These are phyloP conservation scores for Endoconidiophora laricicola DNA, from an alignment of 2,329 filamentous ascomycete species.

Conservation along the genomic window DNA sequence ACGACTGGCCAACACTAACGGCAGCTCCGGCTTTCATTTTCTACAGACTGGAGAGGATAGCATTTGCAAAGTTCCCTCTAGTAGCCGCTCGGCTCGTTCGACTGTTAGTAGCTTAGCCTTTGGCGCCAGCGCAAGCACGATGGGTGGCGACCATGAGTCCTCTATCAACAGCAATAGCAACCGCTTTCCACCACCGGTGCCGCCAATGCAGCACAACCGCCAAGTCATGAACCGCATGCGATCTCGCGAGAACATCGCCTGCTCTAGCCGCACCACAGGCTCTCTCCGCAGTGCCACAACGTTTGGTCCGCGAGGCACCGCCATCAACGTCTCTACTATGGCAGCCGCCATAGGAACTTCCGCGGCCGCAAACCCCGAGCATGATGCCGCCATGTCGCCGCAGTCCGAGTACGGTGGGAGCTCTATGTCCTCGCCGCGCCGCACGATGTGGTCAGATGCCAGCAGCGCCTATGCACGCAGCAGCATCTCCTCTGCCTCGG, in stretches of 20 bases:
- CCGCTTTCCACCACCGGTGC: no score
- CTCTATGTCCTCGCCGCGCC: neutral
- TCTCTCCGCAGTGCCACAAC: conserved; percentile 13
- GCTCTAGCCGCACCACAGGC: conserved; percentile 3
- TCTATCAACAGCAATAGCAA: neutral
- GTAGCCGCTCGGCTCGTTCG: conserved; percentile 16
- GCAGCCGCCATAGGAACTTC: neutral
- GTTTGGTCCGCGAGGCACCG: conserved; percentile 3
- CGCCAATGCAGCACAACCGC: neutral
- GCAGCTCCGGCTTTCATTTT: neutral
- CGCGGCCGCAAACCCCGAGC: conserved; percentile 10
- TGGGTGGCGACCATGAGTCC: neutral
- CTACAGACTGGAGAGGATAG: no score
- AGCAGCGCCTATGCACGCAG: conserved; percentile 13
- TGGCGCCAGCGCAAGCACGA: conserved; percentile 5
- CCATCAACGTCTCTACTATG: neutral
- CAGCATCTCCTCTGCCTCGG: conserved; percentile 7
- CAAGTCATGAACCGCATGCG: conserved; percentile 9
- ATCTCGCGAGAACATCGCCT: conserved; percentile 13
- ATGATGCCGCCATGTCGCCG: conserved; percentile 13
- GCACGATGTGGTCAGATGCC: conserved; percentile 7
- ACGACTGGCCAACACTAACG: conserved; percentile 13
- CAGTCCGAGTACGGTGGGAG: conserved; percentile 5
- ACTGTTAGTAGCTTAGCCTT: conserved; percentile 6
- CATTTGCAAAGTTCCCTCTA: neutral